Evolutionary conservation across 164 flowering plant genomes (phyloP).

Genomic region (Echeveria elegans): DNA sequence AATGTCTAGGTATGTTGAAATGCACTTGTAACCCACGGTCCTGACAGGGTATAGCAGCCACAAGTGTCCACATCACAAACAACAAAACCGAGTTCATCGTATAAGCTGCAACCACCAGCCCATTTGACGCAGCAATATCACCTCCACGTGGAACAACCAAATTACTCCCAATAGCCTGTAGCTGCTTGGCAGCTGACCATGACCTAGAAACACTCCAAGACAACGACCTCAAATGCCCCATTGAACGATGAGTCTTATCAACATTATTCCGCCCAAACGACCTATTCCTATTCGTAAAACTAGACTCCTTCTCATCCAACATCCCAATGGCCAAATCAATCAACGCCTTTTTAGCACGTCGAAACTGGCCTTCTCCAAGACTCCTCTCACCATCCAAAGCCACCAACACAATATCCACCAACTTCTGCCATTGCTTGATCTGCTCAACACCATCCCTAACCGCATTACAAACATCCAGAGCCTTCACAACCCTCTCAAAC

Average conservation of each 20-base stretch:
- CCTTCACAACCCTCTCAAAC: conserved; percentile 48
- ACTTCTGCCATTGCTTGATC: no score
- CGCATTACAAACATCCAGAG: conserved; percentile 84
- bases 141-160: conserved; percentile 40
- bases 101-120: conserved; percentile 53
- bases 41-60: conserved; percentile 96
- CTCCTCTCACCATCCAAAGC: conserved; percentile 46
- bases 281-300: conserved; percentile 54
- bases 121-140: conserved; percentile 52
- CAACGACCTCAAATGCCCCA: conserved; percentile 63
- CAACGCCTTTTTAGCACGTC: conserved; percentile 79
- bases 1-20: conserved; percentile 54
- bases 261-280: conserved; percentile 59
- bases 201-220: conserved; percentile 93
- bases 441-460: no score
- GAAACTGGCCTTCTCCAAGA: conserved; percentile 74
- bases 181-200: conserved; percentile 83
- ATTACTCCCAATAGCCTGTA: conserved; percentile 76
- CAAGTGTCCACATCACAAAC: conserved; percentile 85
- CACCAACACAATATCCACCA: conserved; percentile 50
- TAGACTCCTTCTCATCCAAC: conserved; percentile 77
- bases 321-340: conserved; percentile 64
- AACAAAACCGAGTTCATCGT: conserved; percentile 58
- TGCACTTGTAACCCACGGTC: conserved; percentile 82
- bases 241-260: conserved; percentile 24